Evolutionary conservation across 2,329 filamentous ascomycete genomes (phyloP), one percentile per base, ranked within the genome.

Genomic region (Fusarium subglutinans): DNA sequence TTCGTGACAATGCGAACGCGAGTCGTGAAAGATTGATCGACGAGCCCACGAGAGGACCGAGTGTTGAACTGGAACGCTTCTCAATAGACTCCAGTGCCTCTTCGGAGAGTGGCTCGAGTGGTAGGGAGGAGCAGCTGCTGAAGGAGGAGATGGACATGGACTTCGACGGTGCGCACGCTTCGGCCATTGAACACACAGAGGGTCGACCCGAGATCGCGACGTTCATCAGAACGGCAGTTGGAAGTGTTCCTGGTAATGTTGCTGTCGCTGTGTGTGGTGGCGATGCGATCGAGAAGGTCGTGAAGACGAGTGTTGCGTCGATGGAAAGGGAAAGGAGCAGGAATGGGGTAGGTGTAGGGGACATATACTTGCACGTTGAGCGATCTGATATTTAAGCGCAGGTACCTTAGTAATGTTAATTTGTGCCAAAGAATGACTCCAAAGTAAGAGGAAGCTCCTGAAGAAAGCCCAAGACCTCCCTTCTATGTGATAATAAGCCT

Each of bases 111-210:
- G 72, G 14, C 33, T 35, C 33, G 33, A 35, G 33, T 35, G 33
- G 48, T 3, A 67, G 76, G 26, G 74, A 70, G 7, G 75, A 72
- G 7, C 77, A 77, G 22, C 10, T 78, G 13, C 45, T 78, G 6
- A 78, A 78, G 33, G 77, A 78, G 15, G 77, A 78, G 15, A 71
- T 68, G 13, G 76, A 77, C 6, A 56, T 78, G 11, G 77, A 69
- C 6, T 57, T 79, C 2, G 69, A 75, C 8, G 63, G 72, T 1
- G 66, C 43, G 2, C 69, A 75, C 15, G 55, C 56, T 0, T 72
- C 70, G 9, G 58, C 67, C 13, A 40, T 78, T 45, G 64, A 69
- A 15, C 77, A 78, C n/a, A 78, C 47, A 0, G 53, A 74, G 22
- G 77, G 77, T 18, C 74, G 77, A 2, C 77, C 77, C 17, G 75